Conservation (phyloP, 2,329 filamentous ascomycete species). For the Bertia moriformis region DNA sequence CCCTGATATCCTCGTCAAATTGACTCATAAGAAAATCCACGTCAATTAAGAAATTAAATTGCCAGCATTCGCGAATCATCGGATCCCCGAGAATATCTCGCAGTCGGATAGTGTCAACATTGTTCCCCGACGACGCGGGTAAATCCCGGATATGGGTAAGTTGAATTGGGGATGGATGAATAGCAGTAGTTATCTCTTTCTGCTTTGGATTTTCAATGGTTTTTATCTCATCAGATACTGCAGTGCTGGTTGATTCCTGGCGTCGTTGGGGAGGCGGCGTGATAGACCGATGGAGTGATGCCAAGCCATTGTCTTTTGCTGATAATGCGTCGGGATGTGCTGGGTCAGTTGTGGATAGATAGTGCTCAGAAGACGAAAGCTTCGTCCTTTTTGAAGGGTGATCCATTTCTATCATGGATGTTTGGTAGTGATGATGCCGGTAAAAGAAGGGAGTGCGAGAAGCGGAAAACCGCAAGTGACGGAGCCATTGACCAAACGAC, state of each 20-base stretch:
- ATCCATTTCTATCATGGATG: background rate
- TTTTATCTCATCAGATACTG: no score
- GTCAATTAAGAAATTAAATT: constrained; percentile 56
- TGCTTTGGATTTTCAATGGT: no score
- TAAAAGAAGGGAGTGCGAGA: no score
- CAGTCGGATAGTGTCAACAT: constrained; percentile 52
- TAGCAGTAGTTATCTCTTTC: background rate
- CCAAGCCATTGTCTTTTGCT: background rate
- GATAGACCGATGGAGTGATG: background rate
- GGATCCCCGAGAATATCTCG: constrained; percentile 60
- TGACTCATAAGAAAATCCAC: constrained; percentile 37
- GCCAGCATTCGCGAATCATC: constrained; percentile 57
- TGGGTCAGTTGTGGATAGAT: background rate
- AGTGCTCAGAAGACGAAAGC: background rate
- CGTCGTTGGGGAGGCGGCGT: background rate
- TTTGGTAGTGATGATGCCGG: no score
- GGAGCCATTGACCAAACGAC: constrained; percentile 40
- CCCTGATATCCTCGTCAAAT: constrained; percentile 33
- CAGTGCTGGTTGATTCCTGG: background rate
- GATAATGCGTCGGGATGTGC: no score
- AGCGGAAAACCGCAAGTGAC: constrained; percentile 33
- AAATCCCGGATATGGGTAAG: constrained; percentile 58
- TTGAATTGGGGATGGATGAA: constrained; percentile 49
- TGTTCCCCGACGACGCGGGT: constrained; percentile 30
- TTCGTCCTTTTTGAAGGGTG: background rate